A percentile compares a stretch with the other conserved stretches of the same genome.
Evolutionary conservation across 2,329 filamentous ascomycete genomes (phyloP).

Genomic region (Aspergillus aculeatinus): DNA sequence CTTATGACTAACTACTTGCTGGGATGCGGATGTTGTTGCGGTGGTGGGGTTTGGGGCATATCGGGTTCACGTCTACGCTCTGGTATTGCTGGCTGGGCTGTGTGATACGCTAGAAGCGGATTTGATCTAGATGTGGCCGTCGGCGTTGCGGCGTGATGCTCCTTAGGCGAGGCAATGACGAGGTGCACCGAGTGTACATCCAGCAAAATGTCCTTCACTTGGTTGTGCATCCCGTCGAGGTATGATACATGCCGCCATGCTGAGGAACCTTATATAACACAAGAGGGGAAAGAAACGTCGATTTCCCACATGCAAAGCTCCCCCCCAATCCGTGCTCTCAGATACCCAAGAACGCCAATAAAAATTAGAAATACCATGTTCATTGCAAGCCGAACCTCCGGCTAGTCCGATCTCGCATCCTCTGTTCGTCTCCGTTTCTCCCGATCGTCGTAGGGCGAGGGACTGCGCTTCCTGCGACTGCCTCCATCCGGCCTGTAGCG

Average conservation of each 20-base stretch:
- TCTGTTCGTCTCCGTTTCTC: slow-evolving; percentile 44
- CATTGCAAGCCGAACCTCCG: slow-evolving; percentile 3
- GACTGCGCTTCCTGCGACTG: slow-evolving; percentile 41
- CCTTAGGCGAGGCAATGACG: background rate
- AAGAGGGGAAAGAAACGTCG: slow-evolving; percentile 10
- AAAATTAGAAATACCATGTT: slow-evolving; percentile 9
- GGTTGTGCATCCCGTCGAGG: background rate
- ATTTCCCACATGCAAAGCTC: slow-evolving; percentile 20
- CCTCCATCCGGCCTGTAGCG: slow-evolving; percentile 47
- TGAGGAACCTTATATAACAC: slow-evolving; percentile 10
- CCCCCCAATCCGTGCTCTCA: slow-evolving; percentile 18
- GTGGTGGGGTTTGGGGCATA: background rate
- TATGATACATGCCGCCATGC: background rate
- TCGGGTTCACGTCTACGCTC: background rate
- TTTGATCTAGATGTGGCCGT: background rate
- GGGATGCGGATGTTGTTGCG: background rate
- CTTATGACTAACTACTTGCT: background rate
- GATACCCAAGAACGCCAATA: slow-evolving; percentile 23
- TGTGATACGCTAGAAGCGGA: background rate
- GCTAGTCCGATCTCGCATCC: slow-evolving; percentile 22
- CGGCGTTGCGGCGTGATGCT: background rate
- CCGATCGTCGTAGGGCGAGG: slow-evolving; percentile 42
- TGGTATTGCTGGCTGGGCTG: background rate
- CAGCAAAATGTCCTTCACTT: slow-evolving; percentile 3
- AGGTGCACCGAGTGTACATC: background rate